Evolutionary conservation across 768 basidiomycete species (phyloP), one percentile per base, ranked within the genome.

Genomic region (Pisolithus sp.): DNA sequence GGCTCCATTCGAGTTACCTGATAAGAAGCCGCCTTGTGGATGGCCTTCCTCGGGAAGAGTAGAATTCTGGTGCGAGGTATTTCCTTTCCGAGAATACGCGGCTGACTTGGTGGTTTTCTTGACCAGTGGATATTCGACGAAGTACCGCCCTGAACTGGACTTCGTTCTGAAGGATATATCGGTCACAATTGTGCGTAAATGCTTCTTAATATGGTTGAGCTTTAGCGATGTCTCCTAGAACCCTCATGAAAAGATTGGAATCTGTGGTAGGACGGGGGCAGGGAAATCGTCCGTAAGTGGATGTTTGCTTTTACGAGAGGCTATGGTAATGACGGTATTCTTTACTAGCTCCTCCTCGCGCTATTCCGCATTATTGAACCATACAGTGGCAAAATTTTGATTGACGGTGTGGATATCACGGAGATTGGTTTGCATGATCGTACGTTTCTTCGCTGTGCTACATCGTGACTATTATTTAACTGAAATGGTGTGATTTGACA

Each of bases 191-290:
- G 86, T 87, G 56, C 50, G 78, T 53, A 7, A 13, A 6, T 26
- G 9, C 23, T 45, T 31, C 3, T 57, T n/a, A 12, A 1, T 31
- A 10, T 12, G 15, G n/a, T 37, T 36, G 49, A 6, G 15, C 21
- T 9, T 44, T 57, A 30, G 65, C 46, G 53, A 50, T 17, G 9
- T 46, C 42, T n/a, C n/a, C 37, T 46, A 88, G 86, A 74, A 81
- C 59, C 74, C 87, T 0, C 81, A 77, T 43, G 89, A 94, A 64
- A 95, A 93, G 67, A 80, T 95, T 42, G 95, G 95, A n/a, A 83
- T 96, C 5, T 81, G 85, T 65, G 89, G 89, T 3, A 68, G 89
- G 54, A 95, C 93, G 5, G 93, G 89, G 18, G 77, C 85, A 63
- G 79, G 87, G 54, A 89, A 89, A 68, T 87, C 85, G 36, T 84